Evolutionary conservation across 768 basidiomycete genomes (phyloP), one percentile per base, ranked within the genome.

Genomic region (Crassisporium funariophilum): DNA sequence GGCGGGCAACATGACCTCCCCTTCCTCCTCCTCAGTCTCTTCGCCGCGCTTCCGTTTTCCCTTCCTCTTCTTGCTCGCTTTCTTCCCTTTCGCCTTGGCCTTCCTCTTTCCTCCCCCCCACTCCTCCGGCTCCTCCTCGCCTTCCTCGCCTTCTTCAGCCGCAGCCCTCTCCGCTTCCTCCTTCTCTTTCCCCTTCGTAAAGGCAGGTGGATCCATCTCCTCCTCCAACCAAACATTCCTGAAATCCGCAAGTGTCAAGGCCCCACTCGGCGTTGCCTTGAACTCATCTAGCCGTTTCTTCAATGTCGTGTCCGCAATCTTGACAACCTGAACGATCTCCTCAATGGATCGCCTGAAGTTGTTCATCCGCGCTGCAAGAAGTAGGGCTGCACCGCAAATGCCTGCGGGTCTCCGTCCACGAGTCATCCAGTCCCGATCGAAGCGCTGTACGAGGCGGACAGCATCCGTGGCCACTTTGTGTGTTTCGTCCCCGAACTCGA

Each of bases 291-390:
- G 72, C 13, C 97, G 82, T 66, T 95, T 98, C 70, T 86, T 84
- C 34, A 99, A 69, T 3, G 97, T 99, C 9, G 84, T 86, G 59
- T 98, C 94, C n/a, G 94, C 92, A 55, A 98, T 97, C 70, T 98
- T 99, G 55, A 98, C 97, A 12, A 99, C 94, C 62, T 99, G 97
- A 15, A 98, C 94, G 37, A 99, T 89, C 67, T 99, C 97, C 61
- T 95, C 90, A 9, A 98, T 78, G 19, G 87, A 91, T 36, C 97
- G 76, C 34, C 95, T 75, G 61, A 95, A 98, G 66, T 97, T 97
- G 71, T 95, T 98, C 97, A 99, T 98, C 19, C 97, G 84, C 23
- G 94, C 97, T 0, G 97, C 97, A 12, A 99, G 81, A 31, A 98
- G 77, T 21, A 98, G 78, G 20, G 91, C 93, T 0, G 97, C 97